Conservation (phyloP, 306 rosid species). For the Quercus wislizeni region DNA sequence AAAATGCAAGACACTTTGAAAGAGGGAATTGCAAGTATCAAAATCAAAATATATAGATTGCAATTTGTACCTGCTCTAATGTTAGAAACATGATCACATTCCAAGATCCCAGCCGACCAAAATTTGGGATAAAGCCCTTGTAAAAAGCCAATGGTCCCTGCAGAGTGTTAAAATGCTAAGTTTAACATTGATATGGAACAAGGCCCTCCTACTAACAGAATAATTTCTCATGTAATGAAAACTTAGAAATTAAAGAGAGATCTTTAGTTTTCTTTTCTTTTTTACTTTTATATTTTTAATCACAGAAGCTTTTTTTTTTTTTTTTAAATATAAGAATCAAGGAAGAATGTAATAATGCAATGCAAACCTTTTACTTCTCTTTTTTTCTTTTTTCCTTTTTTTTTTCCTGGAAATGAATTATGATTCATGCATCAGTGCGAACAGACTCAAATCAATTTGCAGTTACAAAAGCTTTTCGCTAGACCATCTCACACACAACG, state of each 20-base stretch:
- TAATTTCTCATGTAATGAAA: not conserved
- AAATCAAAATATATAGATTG: not conserved
- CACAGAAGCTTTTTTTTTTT: too few relatives aligned
- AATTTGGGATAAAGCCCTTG: constrained; percentile 92
- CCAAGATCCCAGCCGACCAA: constrained; percentile 97
- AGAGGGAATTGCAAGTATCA: not conserved
- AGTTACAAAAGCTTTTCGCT: not conserved
- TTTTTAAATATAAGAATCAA: not conserved
- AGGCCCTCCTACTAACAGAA: not conserved
- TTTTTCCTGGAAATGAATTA: not conserved
- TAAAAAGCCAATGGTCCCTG: constrained; percentile 97
- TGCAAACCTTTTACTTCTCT: not conserved
- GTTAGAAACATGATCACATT: constrained; percentile 97
- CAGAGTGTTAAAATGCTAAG: constrained; percentile 28
- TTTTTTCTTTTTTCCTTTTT: not conserved
- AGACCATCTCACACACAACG: not conserved
- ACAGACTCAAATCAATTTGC: not conserved
- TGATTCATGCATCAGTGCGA: not conserved
- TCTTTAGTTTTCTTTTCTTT: not conserved
- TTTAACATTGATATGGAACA: not conserved
- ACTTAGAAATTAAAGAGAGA: not conserved
- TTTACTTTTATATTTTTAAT: not conserved
- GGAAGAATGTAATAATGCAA: not conserved
- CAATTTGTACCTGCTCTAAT: constrained; percentile 75
- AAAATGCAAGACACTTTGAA: not conserved